These are phyloP conservation scores for Ophiosphaerella narmari DNA, from an alignment of 2,329 filamentous ascomycete genomes.

Conservation along the genomic window DNA sequence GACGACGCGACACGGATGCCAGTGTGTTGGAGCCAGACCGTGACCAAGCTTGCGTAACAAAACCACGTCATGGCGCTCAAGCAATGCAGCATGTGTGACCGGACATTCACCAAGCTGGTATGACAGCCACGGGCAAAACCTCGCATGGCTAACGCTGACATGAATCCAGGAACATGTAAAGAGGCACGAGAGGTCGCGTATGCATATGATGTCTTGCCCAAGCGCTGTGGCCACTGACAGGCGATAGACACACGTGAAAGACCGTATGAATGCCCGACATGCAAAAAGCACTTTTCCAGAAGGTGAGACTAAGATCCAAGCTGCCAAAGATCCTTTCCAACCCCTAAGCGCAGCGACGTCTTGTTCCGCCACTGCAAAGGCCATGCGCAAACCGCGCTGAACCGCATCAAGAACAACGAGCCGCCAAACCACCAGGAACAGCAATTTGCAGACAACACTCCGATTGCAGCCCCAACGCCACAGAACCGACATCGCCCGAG, in stretches of 20 bases:
- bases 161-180: conserved; percentile 54
- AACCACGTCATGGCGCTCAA: conserved; percentile 41
- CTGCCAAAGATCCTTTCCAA: conserved; percentile 23
- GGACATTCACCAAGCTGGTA: conserved; percentile 58
- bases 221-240: conserved; percentile 22
- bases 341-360: conserved; percentile 49
- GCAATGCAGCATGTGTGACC: conserved; percentile 54
- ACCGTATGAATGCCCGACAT: conserved; percentile 59
- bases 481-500: conserved; percentile 28
- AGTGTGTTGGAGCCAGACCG: conserved; percentile 1
- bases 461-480: conserved; percentile 23
- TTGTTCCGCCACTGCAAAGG: conserved; percentile 58
- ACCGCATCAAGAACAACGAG: conserved; percentile 39
- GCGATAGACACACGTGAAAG: conserved; percentile 58
- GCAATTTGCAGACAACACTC: conserved; percentile 23
- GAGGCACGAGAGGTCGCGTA: conserved; percentile 60
- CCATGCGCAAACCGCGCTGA: conserved; percentile 50
- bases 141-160: conserved; percentile 6
- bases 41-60: conserved; percentile 1
- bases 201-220: conserved; percentile 20
- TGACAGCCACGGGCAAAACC: not conserved
- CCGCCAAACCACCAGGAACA: conserved; percentile 35
- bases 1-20: conserved; percentile 9
- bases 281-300: conserved; percentile 60
- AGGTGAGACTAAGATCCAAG: conserved; percentile 46